Percentiles rank a stretch among this genome's conserved stretches.
Evolutionary conservation across 352 stramenopile genomes (phyloP).

Genomic region (Pythium brachiatum): DNA sequence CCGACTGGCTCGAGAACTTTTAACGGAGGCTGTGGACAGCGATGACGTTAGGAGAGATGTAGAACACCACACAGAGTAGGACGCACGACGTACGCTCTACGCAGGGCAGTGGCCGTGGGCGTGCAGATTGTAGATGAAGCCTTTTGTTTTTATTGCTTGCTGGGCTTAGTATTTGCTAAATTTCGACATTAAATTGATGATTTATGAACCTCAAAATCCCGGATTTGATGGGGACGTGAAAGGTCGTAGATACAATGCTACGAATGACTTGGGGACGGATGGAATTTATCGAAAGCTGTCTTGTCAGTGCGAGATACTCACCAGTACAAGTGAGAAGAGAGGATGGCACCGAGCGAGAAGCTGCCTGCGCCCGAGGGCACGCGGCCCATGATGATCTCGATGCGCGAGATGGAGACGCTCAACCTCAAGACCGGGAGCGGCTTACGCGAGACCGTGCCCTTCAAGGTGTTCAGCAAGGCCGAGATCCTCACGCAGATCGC

Average conservation of each 20-base stretch:
- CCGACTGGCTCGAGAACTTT: constrained; percentile 83
- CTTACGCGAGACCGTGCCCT: constrained; percentile 69
- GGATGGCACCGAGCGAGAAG: constrained; percentile 25
- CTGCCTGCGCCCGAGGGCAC: constrained; percentile 60
- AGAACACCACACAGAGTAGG: background rate
- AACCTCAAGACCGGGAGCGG: constrained; percentile 77
- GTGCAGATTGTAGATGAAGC: background rate
- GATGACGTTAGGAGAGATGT: background rate
- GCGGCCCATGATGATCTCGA: constrained; percentile 81
- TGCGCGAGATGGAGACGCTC: constrained; percentile 83
- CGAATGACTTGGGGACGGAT: background rate
- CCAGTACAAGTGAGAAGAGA: too few species aligned
- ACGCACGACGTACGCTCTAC: too few species aligned
- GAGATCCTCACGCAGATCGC: constrained; percentile 74
- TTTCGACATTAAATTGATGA: background rate
- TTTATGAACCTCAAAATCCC: background rate
- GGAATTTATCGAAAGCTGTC: background rate
- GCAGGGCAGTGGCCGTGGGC: too few species aligned
- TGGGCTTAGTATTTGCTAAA: background rate
- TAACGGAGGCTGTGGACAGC: constrained; percentile 22
- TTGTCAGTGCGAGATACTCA: background rate
- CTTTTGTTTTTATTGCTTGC: background rate
- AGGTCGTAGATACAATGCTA: background rate
- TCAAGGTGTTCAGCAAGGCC: constrained; percentile 64
- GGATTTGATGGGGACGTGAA: background rate